A percentile compares a stretch with the other conserved stretches of the same genome.
Conservation (phyloP, 768 basidiomycete species). For the Leucogyrophana mollusca region DNA sequence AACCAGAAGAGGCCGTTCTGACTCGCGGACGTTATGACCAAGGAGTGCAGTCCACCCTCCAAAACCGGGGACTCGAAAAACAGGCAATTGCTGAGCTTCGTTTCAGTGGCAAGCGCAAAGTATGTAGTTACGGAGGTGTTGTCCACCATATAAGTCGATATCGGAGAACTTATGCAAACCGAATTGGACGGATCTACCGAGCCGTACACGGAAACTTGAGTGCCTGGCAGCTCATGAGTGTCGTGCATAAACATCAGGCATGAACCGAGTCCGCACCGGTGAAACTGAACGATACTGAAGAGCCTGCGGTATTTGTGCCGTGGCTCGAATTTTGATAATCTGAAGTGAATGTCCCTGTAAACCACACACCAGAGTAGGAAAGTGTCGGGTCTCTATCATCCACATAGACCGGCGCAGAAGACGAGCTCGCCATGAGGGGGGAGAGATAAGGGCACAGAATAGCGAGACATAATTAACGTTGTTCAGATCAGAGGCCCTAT, state of each 20-base stretch:
- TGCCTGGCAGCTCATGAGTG: background rate
- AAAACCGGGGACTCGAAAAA: conserved; percentile 1
- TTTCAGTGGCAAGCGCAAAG: background rate
- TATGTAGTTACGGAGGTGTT: background rate
- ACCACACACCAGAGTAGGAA: conserved; percentile 2
- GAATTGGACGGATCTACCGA: background rate
- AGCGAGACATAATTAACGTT: too few relatives aligned
- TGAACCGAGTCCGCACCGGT: conserved; percentile 1
- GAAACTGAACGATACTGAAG: conserved; percentile 2
- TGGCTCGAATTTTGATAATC: conserved; percentile 1
- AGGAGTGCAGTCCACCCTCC: background rate
- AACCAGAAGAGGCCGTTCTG: conserved; percentile 1
- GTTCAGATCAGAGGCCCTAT: too few relatives aligned
- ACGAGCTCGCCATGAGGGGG: too few relatives aligned
- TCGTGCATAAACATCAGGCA: background rate
- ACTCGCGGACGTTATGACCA: background rate
- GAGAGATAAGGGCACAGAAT: too few relatives aligned
- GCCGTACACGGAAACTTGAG: conserved; percentile 2
- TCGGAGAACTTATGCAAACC: background rate
- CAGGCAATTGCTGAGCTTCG: background rate
- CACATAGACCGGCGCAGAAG: background rate
- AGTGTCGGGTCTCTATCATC: conserved; percentile 3
- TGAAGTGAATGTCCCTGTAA: background rate
- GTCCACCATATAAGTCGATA: conserved; percentile 2
- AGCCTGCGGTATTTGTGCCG: conserved; percentile 1